Percentiles rank a stretch among this genome's conserved stretches.
Conservation (phyloP, 768 basidiomycete genomes). For the Tubosaeta sp. region DNA sequence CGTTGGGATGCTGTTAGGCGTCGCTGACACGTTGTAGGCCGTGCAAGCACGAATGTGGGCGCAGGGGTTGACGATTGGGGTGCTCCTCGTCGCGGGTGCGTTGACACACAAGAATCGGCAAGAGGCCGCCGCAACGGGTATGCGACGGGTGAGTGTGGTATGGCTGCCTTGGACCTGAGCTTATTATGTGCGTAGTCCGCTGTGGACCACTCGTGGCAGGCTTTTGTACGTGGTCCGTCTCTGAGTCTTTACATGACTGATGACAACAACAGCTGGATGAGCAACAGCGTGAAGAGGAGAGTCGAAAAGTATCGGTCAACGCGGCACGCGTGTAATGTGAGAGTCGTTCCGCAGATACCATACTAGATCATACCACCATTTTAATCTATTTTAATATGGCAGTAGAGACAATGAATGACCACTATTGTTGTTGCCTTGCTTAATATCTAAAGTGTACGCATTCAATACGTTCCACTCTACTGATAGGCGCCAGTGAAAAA, state of each 20-base stretch:
- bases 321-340: neutral
- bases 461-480: too few relatives aligned
- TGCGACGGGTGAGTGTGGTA: constrained; percentile 19
- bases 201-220: constrained; percentile 27
- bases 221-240: constrained; percentile 19
- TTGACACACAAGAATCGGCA: constrained; percentile 50
- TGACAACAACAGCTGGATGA: constrained; percentile 22
- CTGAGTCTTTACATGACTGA: neutral
- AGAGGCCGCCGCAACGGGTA: constrained; percentile 29
- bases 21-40: constrained; percentile 39
- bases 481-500: too few relatives aligned
- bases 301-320: constrained; percentile 11
- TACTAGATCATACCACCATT: neutral
- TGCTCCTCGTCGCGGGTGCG: constrained; percentile 49
- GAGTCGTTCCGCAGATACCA: neutral
- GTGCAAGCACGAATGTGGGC: constrained; percentile 92
- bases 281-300: constrained; percentile 24
- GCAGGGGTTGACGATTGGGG: constrained; percentile 74
- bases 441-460: too few relatives aligned
- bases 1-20: too few relatives aligned
- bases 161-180: neutral
- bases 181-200: constrained; percentile 9
- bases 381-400: neutral
- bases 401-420: too few relatives aligned
- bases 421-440: too few relatives aligned